Percentiles rank a stretch among this genome's conserved stretches.
Evolutionary conservation across 768 basidiomycete genomes (phyloP).

Genomic region (Suillus occidentalis): DNA sequence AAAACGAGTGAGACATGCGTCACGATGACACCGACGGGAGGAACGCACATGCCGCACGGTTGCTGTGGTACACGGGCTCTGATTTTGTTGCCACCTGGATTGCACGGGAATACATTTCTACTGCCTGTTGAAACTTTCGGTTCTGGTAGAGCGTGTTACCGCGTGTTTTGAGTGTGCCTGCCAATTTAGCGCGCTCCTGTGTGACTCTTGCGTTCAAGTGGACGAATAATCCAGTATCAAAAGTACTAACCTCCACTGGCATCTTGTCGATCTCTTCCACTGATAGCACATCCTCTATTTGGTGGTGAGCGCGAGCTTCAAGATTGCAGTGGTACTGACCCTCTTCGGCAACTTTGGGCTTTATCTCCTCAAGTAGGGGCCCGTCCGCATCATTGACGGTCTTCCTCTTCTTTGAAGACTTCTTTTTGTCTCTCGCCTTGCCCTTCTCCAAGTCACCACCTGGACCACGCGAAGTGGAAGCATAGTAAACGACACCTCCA

Average conservation of each 20-base stretch:
- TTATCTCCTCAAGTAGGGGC: slow-evolving; percentile 79
- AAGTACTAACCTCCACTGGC: slow-evolving; percentile 52
- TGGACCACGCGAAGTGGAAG: slow-evolving; percentile 44
- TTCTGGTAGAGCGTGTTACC: slow-evolving; percentile 72
- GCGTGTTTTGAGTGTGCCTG: slow-evolving; percentile 64
- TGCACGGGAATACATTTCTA: slow-evolving; percentile 69
- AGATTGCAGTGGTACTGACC: slow-evolving; percentile 20
- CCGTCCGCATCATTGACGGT: slow-evolving; percentile 58
- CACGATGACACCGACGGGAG: background rate
- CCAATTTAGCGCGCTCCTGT: slow-evolving; percentile 65
- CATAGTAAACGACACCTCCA: slow-evolving; percentile 74
- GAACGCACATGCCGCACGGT: slow-evolving; percentile 89
- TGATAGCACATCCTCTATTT: slow-evolving; percentile 45
- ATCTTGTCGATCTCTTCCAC: slow-evolving; percentile 57
- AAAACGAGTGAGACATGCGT: background rate
- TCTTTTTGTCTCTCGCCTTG: slow-evolving; percentile 51
- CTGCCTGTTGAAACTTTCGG: slow-evolving; percentile 59
- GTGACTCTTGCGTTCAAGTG: background rate
- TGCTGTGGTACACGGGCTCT: slow-evolving; percentile 94
- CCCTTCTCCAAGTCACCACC: slow-evolving; percentile 44
- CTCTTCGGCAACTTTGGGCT: slow-evolving; percentile 41
- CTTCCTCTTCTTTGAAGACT: slow-evolving; percentile 61
- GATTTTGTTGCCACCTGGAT: slow-evolving; percentile 73
- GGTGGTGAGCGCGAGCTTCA: slow-evolving; percentile 5
- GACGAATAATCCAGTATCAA: background rate